Evolutionary conservation across 78 protist genomes (phyloP).

Genomic region (Andalucia godoyi): DNA sequence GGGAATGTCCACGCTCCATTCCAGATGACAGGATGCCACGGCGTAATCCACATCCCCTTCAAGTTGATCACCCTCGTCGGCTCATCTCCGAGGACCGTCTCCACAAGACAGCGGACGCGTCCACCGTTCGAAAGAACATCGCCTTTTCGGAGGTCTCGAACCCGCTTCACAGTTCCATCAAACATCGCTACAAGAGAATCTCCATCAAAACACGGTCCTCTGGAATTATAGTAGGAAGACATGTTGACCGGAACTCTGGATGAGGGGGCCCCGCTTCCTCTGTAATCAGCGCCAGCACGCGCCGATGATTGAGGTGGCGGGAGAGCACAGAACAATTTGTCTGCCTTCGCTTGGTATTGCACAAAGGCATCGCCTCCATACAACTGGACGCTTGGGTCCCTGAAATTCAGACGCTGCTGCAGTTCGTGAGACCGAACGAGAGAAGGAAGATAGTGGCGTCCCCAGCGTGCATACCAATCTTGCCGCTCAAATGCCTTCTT

Average conservation of each 20-base stretch:
- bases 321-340: conserved; percentile 26
- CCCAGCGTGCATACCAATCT: conserved; percentile 35
- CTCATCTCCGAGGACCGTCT: neutral
- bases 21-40: conserved; percentile 38
- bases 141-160: conserved; percentile 2
- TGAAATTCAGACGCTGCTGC: conserved; percentile 59
- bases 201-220: conserved; percentile 40
- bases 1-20: conserved; percentile 40
- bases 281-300: too few species aligned
- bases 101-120: conserved; percentile 16
- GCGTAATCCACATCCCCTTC: conserved; percentile 37
- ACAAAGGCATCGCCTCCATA: conserved; percentile 40
- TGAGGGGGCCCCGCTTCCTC: neutral
- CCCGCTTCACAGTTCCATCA: conserved; percentile 3
- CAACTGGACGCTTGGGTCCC: conserved; percentile 59
- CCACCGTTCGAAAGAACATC: conserved; percentile 10
- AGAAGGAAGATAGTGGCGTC: conserved; percentile 52
- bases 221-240: conserved; percentile 22
- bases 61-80: conserved; percentile 13
- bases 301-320: conserved; percentile 44
- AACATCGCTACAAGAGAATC: conserved; percentile 8
- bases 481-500: conserved; percentile 5
- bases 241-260: conserved; percentile 3
- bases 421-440: conserved; percentile 31
- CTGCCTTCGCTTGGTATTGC: conserved; percentile 27